Evolutionary conservation across 2,329 filamentous ascomycete species (phyloP), one percentile per base, ranked within the genome.

Genomic region (Didymella pinodella): DNA sequence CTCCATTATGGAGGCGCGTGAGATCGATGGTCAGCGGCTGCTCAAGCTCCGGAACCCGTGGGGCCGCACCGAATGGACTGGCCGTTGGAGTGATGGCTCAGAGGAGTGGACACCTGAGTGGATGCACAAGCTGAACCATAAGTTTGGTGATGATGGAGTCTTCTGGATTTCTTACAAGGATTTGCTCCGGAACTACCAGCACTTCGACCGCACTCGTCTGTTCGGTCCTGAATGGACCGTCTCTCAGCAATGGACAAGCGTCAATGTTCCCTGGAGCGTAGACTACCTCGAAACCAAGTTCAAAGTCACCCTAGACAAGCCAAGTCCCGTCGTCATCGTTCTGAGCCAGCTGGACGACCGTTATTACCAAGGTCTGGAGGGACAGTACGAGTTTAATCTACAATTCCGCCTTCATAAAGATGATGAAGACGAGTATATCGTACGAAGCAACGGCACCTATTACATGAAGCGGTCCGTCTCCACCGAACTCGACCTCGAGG

Each of bases 81-180:
- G 92, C 1, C 82, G 90, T 1, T 95, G 91, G 91, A 88, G 86
- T 36, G 92, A 95, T 70, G 92, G 92, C 0, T 92, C 89, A 7
- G 90, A 91, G 68, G 88, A 94, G 75, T 96, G 92, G 92, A 94
- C 90, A 0, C 82, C 90, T 0, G 88, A 93, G 65, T 92, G 89
- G 85, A 87, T 94, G 77, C 78, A 87, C 59, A 87, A 89, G 67
- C 82, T 95, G 0, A 82, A 84, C 45, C 90, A 93, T 72, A 86
- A 85, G 41, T 93, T 93, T 65, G 90, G 90, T 38, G 89, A 92
- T 65, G 90, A 93, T 66, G 90, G 90, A 8, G 68, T 86, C 31
- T 87, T 88, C 72, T 88, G 85, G 84, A 86, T 87, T 34, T 83
- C 81, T 1, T 88, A 86, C 68, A 75, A 82, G 14, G 86, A 88